A percentile compares a stretch with the other conserved stretches of the same genome.
Conservation (phyloP, 257 asterid species). For the Leptodermis oblonga region DNA sequence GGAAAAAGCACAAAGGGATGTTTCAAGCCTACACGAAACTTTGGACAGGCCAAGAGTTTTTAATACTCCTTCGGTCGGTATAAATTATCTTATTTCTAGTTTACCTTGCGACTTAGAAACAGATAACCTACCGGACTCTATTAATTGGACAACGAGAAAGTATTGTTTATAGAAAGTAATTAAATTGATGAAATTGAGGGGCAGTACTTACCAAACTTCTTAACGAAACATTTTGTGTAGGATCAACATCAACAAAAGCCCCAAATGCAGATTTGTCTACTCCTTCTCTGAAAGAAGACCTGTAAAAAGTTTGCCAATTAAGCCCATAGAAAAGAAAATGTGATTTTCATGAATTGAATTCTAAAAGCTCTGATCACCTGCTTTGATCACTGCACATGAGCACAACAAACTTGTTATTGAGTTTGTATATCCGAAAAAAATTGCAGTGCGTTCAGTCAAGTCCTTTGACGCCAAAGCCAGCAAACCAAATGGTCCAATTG, state of each 20-base stretch:
- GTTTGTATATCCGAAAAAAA: conserved; percentile 27
- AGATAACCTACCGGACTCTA: too few relatives aligned
- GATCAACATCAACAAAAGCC: conserved; percentile 29
- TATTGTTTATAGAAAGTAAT: not conserved
- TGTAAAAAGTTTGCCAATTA: not conserved
- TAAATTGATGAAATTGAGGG: not conserved
- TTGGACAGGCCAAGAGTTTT: not conserved
- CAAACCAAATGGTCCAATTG: conserved; percentile 36
- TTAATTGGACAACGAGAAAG: not conserved
- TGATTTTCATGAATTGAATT: not conserved
- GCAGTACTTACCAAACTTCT: conserved; percentile 31
- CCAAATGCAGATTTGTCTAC: conserved; percentile 25
- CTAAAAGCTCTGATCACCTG: conserved; percentile 24
- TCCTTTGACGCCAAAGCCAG: conserved; percentile 28
- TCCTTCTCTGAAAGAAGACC: conserved; percentile 26
- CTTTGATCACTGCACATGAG: conserved; percentile 39
- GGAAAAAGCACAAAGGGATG: not conserved
- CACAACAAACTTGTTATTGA: conserved; percentile 14
- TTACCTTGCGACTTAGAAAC: too few relatives aligned
- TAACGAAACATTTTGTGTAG: conserved; percentile 20
- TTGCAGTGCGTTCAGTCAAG: conserved; percentile 30
- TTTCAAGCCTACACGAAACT: too few relatives aligned
- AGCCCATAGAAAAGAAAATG: not conserved
- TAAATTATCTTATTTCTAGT: not conserved
- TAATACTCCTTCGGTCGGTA: too few relatives aligned